phyloP scores from a whole-genome alignment of 495 filamentous ascomycete species.

The Daldinia vernicosa region DNA sequence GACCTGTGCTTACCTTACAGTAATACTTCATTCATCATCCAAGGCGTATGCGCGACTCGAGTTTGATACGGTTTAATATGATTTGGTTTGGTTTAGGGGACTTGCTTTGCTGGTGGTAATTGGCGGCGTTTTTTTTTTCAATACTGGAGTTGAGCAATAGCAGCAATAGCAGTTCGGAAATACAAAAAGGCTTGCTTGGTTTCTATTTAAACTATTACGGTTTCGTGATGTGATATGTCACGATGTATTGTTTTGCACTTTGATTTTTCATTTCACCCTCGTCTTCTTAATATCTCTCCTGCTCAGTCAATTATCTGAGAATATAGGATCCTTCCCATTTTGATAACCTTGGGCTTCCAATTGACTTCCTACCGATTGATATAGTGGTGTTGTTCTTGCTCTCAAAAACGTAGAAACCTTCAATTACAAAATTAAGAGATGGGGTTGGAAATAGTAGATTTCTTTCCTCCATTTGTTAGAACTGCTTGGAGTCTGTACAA shows the following conservation, averaged over 20 bases:
- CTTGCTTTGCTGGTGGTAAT: conserved; percentile 7
- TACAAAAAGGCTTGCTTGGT: conserved; percentile 3
- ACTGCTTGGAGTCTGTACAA: not conserved
- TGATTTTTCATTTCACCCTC: not conserved
- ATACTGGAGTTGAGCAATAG: not conserved
- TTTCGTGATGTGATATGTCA: not conserved
- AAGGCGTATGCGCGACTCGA: conserved; percentile 6
- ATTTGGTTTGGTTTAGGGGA: not conserved
- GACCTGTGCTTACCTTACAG: not conserved
- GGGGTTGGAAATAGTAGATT: not conserved
- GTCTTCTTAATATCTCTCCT: not conserved
- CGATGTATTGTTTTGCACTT: not conserved
- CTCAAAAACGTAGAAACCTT: not conserved
- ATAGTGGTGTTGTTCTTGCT: not conserved
- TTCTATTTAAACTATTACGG: not conserved
- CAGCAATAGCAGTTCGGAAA: conserved; percentile 9
- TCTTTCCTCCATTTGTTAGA: not conserved
- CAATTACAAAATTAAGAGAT: not conserved
- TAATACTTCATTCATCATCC: conserved; percentile 10
- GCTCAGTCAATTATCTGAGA: not conserved
- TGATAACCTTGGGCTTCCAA: not conserved
- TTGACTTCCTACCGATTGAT: not conserved
- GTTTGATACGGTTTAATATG: not conserved
- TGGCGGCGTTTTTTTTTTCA: not conserved
- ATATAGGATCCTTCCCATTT: not conserved